Evolutionary conservation across 208 protist genomes (phyloP).

Genomic region (Trypanosoma scelopori): DNA sequence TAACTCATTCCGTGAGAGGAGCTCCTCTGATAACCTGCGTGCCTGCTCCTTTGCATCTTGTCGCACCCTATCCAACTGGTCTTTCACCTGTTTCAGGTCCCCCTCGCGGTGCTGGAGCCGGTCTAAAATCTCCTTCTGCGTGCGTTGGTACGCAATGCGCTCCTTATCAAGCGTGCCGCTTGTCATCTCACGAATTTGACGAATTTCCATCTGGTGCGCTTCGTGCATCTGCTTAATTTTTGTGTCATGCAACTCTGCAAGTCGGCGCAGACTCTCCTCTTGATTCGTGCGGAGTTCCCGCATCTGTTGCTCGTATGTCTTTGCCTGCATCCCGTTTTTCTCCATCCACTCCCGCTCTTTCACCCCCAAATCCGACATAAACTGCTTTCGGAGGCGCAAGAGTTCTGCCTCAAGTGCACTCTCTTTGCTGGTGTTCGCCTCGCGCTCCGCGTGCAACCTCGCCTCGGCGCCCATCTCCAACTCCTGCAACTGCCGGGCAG

Average conservation of each 20-base stretch:
- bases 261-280: not conserved
- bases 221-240: not conserved
- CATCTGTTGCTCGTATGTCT: not conserved
- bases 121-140: constrained; percentile 1
- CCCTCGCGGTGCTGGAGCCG: constrained; percentile 7
- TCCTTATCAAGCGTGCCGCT: not conserved
- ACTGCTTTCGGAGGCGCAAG: not conserved
- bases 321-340: not conserved
- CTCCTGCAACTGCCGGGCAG: constrained; percentile 2
- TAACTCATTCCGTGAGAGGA: not conserved
- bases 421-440: not conserved
- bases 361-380: not conserved
- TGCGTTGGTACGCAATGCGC: not conserved
- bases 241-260: not conserved
- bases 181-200: not conserved
- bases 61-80: constrained; percentile 30
- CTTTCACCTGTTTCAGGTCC: constrained; percentile 25
- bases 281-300: constrained; percentile 2
- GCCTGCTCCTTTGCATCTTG: constrained; percentile 18
- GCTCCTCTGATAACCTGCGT: constrained; percentile 6
- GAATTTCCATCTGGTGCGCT: not conserved
- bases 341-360: not conserved
- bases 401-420: constrained; percentile 21
- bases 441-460: constrained; percentile 14
- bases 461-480: not conserved